phyloP scores from a whole-genome alignment of 108 stramenopile genomes.

The Nannochloropsis oceanica region DNA sequence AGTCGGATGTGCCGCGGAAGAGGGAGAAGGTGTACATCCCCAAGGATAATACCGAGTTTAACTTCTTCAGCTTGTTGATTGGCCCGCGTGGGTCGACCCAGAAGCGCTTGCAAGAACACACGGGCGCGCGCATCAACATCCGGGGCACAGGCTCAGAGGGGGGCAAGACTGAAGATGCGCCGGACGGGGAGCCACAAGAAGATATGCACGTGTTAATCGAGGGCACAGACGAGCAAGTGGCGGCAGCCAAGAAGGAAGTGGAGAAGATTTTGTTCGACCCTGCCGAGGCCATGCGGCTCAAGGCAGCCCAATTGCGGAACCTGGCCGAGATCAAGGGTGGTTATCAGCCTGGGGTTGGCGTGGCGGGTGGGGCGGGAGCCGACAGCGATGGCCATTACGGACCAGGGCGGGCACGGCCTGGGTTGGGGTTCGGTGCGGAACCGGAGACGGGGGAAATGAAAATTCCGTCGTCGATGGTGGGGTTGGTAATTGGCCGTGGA shows the following conservation, averaged over 20 bases:
- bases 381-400: conserved; percentile 19
- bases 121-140: conserved; percentile 38
- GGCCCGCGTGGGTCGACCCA: conserved; percentile 36
- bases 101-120: conserved; percentile 37
- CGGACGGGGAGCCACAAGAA: conserved; percentile 21
- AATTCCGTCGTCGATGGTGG: conserved; percentile 42
- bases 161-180: conserved; percentile 7
- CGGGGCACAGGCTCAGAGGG: conserved; percentile 36
- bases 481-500: conserved; percentile 72
- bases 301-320: conserved; percentile 31
- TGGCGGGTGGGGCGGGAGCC: neutral
- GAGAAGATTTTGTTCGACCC: conserved; percentile 35
- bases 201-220: conserved; percentile 37
- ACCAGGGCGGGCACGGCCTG: neutral
- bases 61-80: conserved; percentile 38
- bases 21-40: conserved; percentile 34
- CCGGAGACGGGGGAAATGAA: conserved; percentile 26
- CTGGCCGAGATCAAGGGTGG: conserved; percentile 24
- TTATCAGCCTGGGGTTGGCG: neutral
- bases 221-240: conserved; percentile 31
- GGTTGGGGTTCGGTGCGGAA: neutral
- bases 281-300: conserved; percentile 29
- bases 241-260: conserved; percentile 21
- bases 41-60: conserved; percentile 34
- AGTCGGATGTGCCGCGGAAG: conserved; percentile 8